Conservation (phyloP, 208 protist genomes). For the Naegleria fowleri region DNA sequence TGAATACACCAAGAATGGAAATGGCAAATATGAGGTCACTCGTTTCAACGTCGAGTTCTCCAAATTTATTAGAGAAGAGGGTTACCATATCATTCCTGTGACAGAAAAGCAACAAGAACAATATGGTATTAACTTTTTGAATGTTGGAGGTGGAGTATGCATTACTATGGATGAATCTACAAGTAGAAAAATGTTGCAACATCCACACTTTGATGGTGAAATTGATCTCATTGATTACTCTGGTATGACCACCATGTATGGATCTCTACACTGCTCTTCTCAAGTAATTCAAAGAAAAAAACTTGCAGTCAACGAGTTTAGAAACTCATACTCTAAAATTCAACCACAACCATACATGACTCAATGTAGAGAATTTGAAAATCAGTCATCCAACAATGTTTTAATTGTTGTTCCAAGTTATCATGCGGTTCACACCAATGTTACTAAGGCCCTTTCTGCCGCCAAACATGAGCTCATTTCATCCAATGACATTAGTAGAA, state of each 20-base stretch:
- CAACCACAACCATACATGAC: neutral
- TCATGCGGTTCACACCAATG: neutral
- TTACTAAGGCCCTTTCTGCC: neutral
- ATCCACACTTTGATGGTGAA: constrained; percentile 36
- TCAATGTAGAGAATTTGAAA: neutral
- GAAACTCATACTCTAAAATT: neutral
- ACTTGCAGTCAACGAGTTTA: neutral
- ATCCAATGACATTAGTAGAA: neutral
- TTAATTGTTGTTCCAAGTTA: neutral
- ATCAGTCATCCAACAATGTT: neutral
- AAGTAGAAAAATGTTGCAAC: neutral
- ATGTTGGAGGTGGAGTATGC: neutral
- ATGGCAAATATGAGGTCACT: constrained; percentile 26
- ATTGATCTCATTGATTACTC: constrained; percentile 41
- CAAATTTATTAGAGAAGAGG: constrained; percentile 30
- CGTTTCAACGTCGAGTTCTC: constrained; percentile 28
- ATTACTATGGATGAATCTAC: neutral
- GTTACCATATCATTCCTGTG: constrained; percentile 16
- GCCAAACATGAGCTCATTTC: neutral
- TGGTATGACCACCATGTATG: constrained; percentile 51
- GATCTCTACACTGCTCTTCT: constrained; percentile 43
- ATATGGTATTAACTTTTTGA: constrained; percentile 30
- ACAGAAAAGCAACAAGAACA: constrained; percentile 16
- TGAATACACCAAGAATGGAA: constrained; percentile 38
- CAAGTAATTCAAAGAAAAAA: constrained; percentile 31